Conservation (phyloP, 1,139 yeast species). For the Blastobotrys elegans region DNA sequence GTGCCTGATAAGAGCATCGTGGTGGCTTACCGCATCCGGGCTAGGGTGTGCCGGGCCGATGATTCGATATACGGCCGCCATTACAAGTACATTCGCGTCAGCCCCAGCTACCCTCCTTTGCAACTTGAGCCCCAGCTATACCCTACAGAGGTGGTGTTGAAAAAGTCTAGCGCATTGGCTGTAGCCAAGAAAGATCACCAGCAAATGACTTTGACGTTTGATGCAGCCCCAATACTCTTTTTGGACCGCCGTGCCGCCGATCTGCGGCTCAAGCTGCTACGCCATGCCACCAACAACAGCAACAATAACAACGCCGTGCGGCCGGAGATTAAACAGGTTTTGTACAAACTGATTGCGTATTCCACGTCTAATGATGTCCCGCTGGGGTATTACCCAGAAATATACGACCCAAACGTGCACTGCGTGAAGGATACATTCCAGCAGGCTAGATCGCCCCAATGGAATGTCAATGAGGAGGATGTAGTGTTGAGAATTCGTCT, state of each 20-base stretch:
- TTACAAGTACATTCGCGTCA: slow-evolving; percentile 7
- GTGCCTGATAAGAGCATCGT: slow-evolving; percentile 15
- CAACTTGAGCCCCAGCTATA: slow-evolving; percentile 3
- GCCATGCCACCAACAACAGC: neutral
- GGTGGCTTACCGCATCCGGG: slow-evolving; percentile 20
- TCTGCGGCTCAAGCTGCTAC: neutral
- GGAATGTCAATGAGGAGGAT: neutral
- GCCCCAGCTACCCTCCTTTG: slow-evolving; percentile 13
- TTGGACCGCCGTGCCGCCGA: neutral
- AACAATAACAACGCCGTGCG: neutral
- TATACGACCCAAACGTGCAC: slow-evolving; percentile 3
- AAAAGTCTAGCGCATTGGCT: neutral
- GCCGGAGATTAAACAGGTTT: neutral
- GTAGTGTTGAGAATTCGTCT: slow-evolving; percentile 3
- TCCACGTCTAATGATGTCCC: slow-evolving; percentile 1
- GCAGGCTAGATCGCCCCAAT: neutral
- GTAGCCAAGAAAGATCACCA: neutral
- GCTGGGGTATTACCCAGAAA: slow-evolving; percentile 1
- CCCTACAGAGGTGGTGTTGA: neutral
- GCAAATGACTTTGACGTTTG: slow-evolving; percentile 1
- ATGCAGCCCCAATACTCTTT: slow-evolving; percentile 7
- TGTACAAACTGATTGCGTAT: slow-evolving; percentile 3
- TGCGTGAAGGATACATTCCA: slow-evolving; percentile 3
- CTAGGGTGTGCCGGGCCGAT: slow-evolving; percentile 14
- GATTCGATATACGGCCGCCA: slow-evolving; percentile 5